These are phyloP conservation scores for Neonectria magnoliae DNA, from an alignment of 2,329 filamentous ascomycete species.

Conservation along the genomic window DNA sequence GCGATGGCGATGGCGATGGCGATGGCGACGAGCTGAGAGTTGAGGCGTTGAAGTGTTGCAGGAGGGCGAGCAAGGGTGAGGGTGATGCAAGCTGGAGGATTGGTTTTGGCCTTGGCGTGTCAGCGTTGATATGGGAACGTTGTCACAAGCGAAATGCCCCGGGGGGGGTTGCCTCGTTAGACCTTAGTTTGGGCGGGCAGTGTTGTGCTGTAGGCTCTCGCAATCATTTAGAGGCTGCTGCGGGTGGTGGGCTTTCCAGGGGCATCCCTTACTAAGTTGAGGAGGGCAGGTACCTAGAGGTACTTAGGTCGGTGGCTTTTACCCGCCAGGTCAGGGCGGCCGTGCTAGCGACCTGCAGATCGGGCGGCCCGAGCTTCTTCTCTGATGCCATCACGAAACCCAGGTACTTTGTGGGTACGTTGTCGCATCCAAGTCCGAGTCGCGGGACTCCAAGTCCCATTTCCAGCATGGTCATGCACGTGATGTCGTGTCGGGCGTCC, in stretches of 20 bases:
- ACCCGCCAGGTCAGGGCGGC: conserved; percentile 1
- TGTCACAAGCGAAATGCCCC: conserved; percentile 46
- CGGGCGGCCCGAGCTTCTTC: conserved; percentile 38
- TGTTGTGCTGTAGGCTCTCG: no score
- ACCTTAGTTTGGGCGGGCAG: no score
- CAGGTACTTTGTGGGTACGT: background rate
- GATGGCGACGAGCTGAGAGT: conserved; percentile 15
- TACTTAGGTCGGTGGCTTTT: background rate
- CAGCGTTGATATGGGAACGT: conserved; percentile 42
- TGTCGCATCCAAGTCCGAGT: no score
- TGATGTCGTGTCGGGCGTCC: background rate
- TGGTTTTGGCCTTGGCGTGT: conserved; percentile 36
- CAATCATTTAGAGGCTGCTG: background rate
- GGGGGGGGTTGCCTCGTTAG: conserved; percentile 1
- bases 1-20: conserved; percentile 15
- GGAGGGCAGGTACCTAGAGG: background rate
- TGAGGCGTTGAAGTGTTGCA: conserved; percentile 20
- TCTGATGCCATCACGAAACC: background rate
- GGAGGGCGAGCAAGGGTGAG: conserved; percentile 21
- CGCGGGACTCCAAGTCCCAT: no score
- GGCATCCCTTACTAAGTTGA: conserved; percentile 5
- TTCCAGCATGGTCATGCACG: conserved; percentile 2
- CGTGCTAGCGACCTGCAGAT: conserved; percentile 30
- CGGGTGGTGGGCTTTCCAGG: conserved; percentile 13
- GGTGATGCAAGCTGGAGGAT: conserved; percentile 27